Base-by-base conservation (phyloP, 805 yeast genomes). In the Zygosaccharomyces lentus region DNA sequence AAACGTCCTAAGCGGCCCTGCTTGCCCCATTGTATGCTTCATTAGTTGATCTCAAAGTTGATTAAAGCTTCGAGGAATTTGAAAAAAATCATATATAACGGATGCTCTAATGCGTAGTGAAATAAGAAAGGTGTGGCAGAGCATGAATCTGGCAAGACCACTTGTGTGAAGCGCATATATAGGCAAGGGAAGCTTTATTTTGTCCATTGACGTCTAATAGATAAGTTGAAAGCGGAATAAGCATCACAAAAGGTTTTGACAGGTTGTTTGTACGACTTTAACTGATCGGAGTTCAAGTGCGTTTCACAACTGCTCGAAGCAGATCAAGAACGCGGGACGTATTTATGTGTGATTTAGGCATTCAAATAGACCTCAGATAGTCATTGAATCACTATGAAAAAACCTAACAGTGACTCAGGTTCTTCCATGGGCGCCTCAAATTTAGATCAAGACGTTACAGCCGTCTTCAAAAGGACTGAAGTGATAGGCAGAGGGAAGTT, bases 401-500 rank as follows among this genome's bases (percentile, higher is more conserved):
- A 39, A 29, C 26, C 47, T 26, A 49, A 25, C 27, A 34, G 29
- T 39, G 39, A 15, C 7, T 15, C 17, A 29, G 41, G 27, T 8
- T 16, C 19, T 26, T 12, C 41, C 19, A 25, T 19, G 30, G 31
- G 36, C 12, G 34, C 15, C 10, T 45, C 43, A 6, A 35, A 37
- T 30, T 38, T 23, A 10, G 58, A 54, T 32, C 48, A 49, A 27
- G 64, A 63, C 45, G 67, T 70, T 3, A 57, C 63, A 12, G 61
- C 65, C 41, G 55, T 77, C 45, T 89, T 82, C 68, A 82, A 84
- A 58, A 76, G 96, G 38, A 83, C 91, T 10, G 97, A 93, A 67
- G 82, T 89, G 27, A 84, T 95, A 10, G 99, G 99, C 7, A 77
- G 95, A 48, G 99, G 99, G 17, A 93, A 89, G 70, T 93, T 93